Percentiles rank a stretch among this genome's conserved stretches.
Conservation (phyloP, 2,329 filamentous ascomycete species). For the Cordyceps farinosa region DNA sequence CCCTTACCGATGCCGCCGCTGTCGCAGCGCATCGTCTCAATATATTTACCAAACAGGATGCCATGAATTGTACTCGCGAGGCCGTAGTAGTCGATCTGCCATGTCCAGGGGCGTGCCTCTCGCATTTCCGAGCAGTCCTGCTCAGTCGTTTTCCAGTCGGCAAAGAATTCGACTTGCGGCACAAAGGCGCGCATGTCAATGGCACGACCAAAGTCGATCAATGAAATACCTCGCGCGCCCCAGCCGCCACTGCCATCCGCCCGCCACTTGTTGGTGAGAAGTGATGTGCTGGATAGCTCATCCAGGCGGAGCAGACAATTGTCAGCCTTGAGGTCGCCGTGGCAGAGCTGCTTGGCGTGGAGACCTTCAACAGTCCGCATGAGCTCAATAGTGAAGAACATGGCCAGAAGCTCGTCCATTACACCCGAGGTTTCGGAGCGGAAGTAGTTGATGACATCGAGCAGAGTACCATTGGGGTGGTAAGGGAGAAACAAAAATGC, state of each 20-base stretch:
- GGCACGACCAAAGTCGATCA: conserved; percentile 92
- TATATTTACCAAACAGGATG: conserved; percentile 91
- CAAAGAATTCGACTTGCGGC: conserved; percentile 74
- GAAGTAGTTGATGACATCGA: conserved; percentile 91
- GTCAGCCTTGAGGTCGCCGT: conserved; percentile 93
- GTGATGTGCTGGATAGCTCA: conserved; percentile 35
- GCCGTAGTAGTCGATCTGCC: conserved; percentile 95
- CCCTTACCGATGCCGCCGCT: conserved; percentile 55
- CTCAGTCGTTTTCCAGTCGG: conserved; percentile 86
- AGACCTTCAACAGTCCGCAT: conserved; percentile 85
- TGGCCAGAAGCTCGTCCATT: conserved; percentile 86
- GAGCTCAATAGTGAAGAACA: conserved; percentile 94
- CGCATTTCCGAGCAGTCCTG: conserved; percentile 95
- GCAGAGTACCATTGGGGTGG: conserved; percentile 82
- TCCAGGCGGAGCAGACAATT: conserved; percentile 90
- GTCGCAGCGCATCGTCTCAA: conserved; percentile 67
- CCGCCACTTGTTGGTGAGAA: conserved; percentile 62
- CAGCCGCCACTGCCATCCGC: conserved; percentile 74
- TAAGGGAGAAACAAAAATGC: conserved; percentile 86
- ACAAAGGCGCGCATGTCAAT: conserved; percentile 89
- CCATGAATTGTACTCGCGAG: conserved; percentile 84
- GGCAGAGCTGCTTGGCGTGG: conserved; percentile 74
- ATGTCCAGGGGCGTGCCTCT: conserved; percentile 91
- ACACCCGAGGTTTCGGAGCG: conserved; percentile 66
- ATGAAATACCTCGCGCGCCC: conserved; percentile 71